Base-by-base conservation (phyloP, 768 basidiomycete species). In the Mycena albidolilacea region DNA sequence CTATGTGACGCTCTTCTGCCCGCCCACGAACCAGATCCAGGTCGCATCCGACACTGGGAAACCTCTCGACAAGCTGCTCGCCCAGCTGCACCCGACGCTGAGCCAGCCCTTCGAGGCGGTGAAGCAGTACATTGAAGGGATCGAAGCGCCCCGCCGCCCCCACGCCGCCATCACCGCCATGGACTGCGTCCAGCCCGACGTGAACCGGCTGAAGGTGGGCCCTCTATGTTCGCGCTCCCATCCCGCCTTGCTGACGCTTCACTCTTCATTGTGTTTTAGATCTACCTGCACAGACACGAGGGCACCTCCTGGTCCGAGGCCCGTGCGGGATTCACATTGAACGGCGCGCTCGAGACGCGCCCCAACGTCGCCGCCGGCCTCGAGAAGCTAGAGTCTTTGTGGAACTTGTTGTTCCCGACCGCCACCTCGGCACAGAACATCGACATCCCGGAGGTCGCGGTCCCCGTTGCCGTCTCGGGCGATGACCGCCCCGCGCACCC, bases 341-440 rank as follows among this genome's bases (percentile, higher is more conserved):
- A 76, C 30, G 81, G 81, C n/a, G 74, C 78, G 41, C 76, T 82
- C 12, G 60, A 71, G 19, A 70, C 70, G 41, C 63, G 63, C 19
- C 77, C 79, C 19, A 74, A 79, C 54, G 78, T 81, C 75, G 48
- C 74, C 1, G 70, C 55, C 10, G 77, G 73, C 17, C 39, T 82
- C 19, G n/a, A 64, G 38, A 75, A 79, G 11, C 55, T 82, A 43
- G 78, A 81, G 63, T 50, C 61, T 1, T 71, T 82, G 11, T 82
- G 81, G 81, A 80, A 82, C 50, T 72, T 77, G 38, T 55, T 82
- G 1, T 82, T 82, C 65, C 81, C 81, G 5, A 73, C 72, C n/a
- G 77, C 79, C 21, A 63, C 72, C 63, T 82, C 81, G 1, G 38
- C 57, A 1, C 76, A 70, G 38, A 72, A 78, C 65, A 69, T 72